Conservation (phyloP, 805 yeast genomes). For the Candida glaebosa region DNA sequence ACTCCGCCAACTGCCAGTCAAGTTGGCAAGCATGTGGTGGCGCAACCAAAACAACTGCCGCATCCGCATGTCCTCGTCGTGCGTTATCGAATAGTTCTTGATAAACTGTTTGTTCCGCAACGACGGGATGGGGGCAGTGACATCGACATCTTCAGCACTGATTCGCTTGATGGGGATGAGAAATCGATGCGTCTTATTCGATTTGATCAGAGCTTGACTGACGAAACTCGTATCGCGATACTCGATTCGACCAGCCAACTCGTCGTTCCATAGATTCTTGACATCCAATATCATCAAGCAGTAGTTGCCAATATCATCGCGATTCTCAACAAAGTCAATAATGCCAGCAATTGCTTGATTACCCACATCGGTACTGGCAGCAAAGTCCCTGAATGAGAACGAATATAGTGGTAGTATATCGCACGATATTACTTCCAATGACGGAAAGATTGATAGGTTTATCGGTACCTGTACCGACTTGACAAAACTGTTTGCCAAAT, state of each 20-base stretch:
- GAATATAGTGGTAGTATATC: slow-evolving; percentile 62
- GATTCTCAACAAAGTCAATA: slow-evolving; percentile 19
- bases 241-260: slow-evolving; percentile 27
- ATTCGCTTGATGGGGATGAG: slow-evolving; percentile 68
- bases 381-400: slow-evolving; percentile 19
- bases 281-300: slow-evolving; percentile 70
- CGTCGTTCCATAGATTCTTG: slow-evolving; percentile 75
- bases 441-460: slow-evolving; percentile 64
- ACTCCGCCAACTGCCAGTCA: slow-evolving; percentile 67
- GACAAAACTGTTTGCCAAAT: slow-evolving; percentile 25
- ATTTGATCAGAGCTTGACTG: slow-evolving; percentile 26
- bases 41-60: slow-evolving; percentile 80
- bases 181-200: slow-evolving; percentile 45
- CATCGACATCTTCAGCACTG: slow-evolving; percentile 36
- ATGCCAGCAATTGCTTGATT: slow-evolving; percentile 21
- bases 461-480: slow-evolving; percentile 67
- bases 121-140: slow-evolving; percentile 63
- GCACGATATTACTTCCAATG: slow-evolving; percentile 71
- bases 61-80: slow-evolving; percentile 54
- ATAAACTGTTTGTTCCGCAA: slow-evolving; percentile 68
- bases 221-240: slow-evolving; percentile 26
- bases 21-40: slow-evolving; percentile 52
- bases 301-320: slow-evolving; percentile 45
- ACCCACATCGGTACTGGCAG: slow-evolving; percentile 2
- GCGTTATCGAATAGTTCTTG: slow-evolving; percentile 49